Conservation (phyloP, 345 rosid species). For the Euphorbia pulcherrima region DNA sequence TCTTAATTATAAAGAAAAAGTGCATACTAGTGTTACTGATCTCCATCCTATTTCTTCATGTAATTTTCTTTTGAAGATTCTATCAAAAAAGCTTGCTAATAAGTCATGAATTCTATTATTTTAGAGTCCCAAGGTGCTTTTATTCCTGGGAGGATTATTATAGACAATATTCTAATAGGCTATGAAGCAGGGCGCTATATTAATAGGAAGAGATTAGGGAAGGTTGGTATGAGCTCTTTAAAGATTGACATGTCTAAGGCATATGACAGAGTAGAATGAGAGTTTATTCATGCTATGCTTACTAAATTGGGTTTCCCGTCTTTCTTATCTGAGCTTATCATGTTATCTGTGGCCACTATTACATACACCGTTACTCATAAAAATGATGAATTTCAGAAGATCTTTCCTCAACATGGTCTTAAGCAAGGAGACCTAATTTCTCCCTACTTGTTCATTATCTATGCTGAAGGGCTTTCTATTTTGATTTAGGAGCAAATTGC, state of each 20-base stretch:
- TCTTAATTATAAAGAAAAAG: no score
- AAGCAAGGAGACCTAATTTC: neutral
- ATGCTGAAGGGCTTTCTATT: neutral
- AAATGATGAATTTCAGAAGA: no score
- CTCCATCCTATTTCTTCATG: neutral
- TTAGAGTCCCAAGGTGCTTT: neutral
- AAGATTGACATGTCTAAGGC: neutral
- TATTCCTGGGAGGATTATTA: neutral
- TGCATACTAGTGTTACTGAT: neutral
- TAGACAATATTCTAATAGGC: neutral
- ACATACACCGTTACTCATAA: no score
- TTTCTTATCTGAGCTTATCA: no score
- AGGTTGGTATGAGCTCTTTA: neutral
- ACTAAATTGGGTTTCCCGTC: no score
- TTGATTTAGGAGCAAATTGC: neutral
- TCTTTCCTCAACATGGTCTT: neutral
- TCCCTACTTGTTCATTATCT: neutral
- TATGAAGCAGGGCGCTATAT: no score
- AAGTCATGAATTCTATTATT: neutral
- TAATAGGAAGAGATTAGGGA: no score
- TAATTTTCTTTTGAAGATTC: neutral
- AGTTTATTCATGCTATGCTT: neutral
- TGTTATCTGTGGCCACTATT: neutral
- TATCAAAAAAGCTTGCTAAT: neutral
- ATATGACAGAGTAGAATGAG: neutral